Percentiles rank a stretch among this genome's conserved stretches.
Evolutionary conservation across 2,329 filamentous ascomycete species (phyloP).

Genomic region (Beauveria brongniartii): DNA sequence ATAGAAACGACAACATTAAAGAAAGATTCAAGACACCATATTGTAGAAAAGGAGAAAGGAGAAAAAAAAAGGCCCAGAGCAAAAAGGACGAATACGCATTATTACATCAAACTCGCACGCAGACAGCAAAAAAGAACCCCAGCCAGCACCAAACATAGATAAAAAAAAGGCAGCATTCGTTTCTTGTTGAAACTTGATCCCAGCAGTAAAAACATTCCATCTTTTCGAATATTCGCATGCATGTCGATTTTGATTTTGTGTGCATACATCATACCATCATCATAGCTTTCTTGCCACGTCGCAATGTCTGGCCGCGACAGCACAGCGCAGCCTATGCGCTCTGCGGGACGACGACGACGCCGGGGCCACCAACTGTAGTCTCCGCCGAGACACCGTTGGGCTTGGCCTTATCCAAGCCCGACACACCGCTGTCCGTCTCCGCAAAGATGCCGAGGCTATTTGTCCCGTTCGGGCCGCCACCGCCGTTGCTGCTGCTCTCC

Average conservation of each 20-base stretch:
- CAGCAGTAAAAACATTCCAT: neutral
- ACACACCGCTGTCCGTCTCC: slow-evolving; percentile 35
- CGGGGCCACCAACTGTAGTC: slow-evolving; percentile 13
- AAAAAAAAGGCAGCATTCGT: neutral
- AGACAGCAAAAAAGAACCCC: neutral
- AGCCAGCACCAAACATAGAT: neutral
- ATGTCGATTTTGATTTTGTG: neutral
- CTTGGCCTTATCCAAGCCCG: slow-evolving; percentile 32
- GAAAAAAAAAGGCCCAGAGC: neutral
- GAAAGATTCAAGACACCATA: neutral
- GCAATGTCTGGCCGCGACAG: slow-evolving; percentile 5
- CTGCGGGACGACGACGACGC: slow-evolving; percentile 18
- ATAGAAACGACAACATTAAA: neutral
- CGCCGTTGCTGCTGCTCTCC: slow-evolving; percentile 8
- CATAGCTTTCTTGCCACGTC: neutral
- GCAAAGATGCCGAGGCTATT: slow-evolving; percentile 37
- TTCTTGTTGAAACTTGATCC: neutral
- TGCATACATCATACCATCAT: slow-evolving; percentile 8
- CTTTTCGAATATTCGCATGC: neutral
- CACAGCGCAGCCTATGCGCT: slow-evolving; percentile 23
- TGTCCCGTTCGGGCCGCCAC: slow-evolving; percentile 3
- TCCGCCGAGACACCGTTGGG: slow-evolving; percentile 14
- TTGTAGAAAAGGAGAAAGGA: neutral
- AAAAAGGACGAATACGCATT: neutral
- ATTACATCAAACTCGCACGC: neutral